Base-by-base conservation (phyloP, 768 basidiomycete species). In the Leccinellum albellum region DNA sequence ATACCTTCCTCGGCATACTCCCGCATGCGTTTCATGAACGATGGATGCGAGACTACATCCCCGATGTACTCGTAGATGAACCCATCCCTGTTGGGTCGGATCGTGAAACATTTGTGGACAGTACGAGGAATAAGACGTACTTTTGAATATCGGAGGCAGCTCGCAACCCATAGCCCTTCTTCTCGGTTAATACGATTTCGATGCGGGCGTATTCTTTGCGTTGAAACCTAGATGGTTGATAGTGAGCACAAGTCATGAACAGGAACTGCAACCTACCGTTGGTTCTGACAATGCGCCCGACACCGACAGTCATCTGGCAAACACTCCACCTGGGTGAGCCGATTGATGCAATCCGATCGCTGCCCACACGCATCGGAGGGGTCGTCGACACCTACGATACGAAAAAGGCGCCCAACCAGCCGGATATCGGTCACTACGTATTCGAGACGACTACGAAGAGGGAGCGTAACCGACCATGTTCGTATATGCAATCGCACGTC, bases 1-100 rank as follows among this genome's bases (percentile, higher is more conserved):
- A 98, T 94, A 17, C 96, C 96, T 70, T 97, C 92, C 44, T 87
- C 83, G 2, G 85, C 95, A 69, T 99, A 99, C 9, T 88, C 87
- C 37, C 89, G 83, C 93, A 99, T 98, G 29, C 96, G 86, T 71
- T 91, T 93, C 74, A 89, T 84, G 71, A 99, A 97, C 15, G 89
- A 87, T 12, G 77, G 75, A 33, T 92, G 89, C 56, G 84, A 88
- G 63, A 99, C 91, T 21, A 99, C 94, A 60, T 99, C 97, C 31
- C 97, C 97, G 32, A 98, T 86, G 69, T 99, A 98, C 73, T 99
- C 97, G 70, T 98, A 98, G 55, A 99, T 89, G 74, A 99, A 94
- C 0, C 82, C 63, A 69, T 98, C 95, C 64, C 95, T 98, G 70
- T 13, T 45, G 53, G 49, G 32, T 33, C 48, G 42, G 37, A 61